phyloP scores from a whole-genome alignment of 2,329 filamentous ascomycete genomes.

The Ophiostoma piceae region DNA sequence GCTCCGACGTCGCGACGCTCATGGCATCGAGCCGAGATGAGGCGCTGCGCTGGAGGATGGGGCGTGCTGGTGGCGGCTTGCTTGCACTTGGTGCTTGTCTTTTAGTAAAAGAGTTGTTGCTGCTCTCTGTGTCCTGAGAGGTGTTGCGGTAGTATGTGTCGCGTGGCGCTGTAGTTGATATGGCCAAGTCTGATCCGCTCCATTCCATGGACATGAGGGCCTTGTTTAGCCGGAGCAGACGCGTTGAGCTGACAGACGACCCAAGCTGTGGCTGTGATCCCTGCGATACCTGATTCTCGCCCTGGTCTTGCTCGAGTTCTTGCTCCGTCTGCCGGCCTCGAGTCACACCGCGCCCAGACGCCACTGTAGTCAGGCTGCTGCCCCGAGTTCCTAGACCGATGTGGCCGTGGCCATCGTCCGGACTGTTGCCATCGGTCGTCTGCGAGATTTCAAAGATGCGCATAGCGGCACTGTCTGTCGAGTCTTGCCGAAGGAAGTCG shows the following conservation, averaged over 20 bases:
- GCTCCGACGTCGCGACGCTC: constrained; percentile 20
- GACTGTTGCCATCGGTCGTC: constrained; percentile 30
- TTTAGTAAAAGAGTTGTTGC: constrained; percentile 13
- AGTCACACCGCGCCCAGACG: not conserved
- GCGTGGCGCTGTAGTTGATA: not conserved
- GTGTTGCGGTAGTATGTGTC: constrained; percentile 23
- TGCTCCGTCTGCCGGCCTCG: not conserved
- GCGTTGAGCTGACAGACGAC: constrained; percentile 21
- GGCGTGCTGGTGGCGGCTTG: constrained; percentile 6
- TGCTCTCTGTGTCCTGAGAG: constrained; percentile 24
- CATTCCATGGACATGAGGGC: constrained; percentile 24
- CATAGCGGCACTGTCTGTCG: constrained; percentile 52
- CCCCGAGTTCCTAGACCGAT: not conserved
- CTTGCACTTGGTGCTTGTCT: not conserved
- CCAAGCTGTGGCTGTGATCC: not conserved
- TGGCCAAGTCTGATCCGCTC: constrained; percentile 21
- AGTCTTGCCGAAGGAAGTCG: constrained; percentile 45
- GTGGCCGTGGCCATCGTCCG: not conserved
- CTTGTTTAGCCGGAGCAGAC: constrained; percentile 22
- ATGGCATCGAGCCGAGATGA: constrained; percentile 18
- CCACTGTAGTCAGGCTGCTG: not conserved
- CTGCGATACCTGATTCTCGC: not conserved
- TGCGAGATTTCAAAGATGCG: constrained; percentile 57
- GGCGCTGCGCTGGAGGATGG: constrained; percentile 14
- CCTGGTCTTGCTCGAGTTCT: constrained; percentile 1